These are phyloP conservation scores for Venturia aucupariae DNA, from an alignment of 2,329 filamentous ascomycete species.

Conservation along the genomic window DNA sequence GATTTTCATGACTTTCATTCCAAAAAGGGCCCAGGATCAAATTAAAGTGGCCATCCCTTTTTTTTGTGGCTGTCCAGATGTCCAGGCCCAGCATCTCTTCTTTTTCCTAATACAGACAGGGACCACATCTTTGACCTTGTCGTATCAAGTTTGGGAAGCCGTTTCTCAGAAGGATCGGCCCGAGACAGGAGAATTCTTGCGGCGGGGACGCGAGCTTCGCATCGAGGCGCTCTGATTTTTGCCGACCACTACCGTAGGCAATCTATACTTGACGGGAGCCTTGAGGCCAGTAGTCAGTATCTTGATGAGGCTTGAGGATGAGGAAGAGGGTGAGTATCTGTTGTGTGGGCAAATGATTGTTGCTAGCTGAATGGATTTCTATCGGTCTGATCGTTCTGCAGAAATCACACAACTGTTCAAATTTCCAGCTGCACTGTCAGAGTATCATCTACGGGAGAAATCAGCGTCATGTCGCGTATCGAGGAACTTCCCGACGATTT, in stretches of 20 bases:
- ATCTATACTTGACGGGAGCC: too few species aligned
- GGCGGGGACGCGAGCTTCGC: too few species aligned
- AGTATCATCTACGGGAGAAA: background rate
- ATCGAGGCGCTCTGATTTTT: too few species aligned
- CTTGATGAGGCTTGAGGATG: background rate
- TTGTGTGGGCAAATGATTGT: background rate
- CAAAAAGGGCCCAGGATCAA: too few species aligned
- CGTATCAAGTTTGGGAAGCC: background rate
- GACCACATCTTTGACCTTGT: background rate
- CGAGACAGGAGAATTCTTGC: background rate
- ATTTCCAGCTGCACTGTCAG: background rate
- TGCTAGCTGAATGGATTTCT: background rate
- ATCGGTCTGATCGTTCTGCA: background rate
- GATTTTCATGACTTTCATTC: background rate
- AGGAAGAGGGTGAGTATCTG: background rate
- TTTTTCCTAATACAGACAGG: too few species aligned
- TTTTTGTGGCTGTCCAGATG: background rate
- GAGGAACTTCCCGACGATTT: slow-evolving; percentile 44
- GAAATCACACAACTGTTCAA: background rate
- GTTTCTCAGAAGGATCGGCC: background rate
- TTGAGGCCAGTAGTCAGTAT: too few species aligned
- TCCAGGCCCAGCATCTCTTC: too few species aligned
- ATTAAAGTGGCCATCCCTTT: background rate
- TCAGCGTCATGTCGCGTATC: slow-evolving; percentile 26
- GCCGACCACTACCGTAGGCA: too few species aligned